phyloP scores from a whole-genome alignment of 768 basidiomycete genomes.

The Pleurotus tuber-regium region DNA sequence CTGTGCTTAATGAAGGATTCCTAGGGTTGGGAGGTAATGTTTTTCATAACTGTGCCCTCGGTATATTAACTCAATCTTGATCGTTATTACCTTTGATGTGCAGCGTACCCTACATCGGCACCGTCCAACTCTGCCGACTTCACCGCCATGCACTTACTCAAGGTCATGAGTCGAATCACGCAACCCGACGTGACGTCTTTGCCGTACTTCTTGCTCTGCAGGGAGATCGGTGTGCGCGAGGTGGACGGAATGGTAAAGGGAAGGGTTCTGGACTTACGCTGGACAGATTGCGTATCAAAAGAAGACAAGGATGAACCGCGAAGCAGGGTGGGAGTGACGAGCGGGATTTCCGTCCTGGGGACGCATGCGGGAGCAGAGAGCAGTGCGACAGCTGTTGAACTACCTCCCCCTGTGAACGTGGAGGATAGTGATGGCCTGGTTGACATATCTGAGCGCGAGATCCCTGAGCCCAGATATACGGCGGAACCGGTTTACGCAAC shows the following conservation, averaged over 20 bases:
- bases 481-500: background rate
- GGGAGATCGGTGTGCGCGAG: slow-evolving; percentile 79
- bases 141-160: slow-evolving; percentile 74
- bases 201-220: slow-evolving; percentile 78
- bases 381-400: slow-evolving; percentile 16
- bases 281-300: slow-evolving; percentile 68
- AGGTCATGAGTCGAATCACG: slow-evolving; percentile 77
- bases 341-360: slow-evolving; percentile 13
- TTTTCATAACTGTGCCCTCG: too few species aligned
- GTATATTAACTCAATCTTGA: background rate
- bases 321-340: slow-evolving; percentile 20
- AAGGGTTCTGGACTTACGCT: slow-evolving; percentile 69
- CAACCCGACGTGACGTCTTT: slow-evolving; percentile 61
- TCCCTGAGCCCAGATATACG: slow-evolving; percentile 20
- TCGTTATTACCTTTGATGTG: background rate
- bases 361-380: slow-evolving; percentile 13
- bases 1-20: background rate
- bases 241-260: slow-evolving; percentile 86
- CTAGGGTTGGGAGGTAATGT: slow-evolving; percentile 4
- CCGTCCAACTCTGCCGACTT: slow-evolving; percentile 65
- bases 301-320: slow-evolving; percentile 35
- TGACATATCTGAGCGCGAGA: slow-evolving; percentile 37
- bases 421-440: slow-evolving; percentile 15
- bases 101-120: slow-evolving; percentile 30
- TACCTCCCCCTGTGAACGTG: background rate